A percentile compares a stretch with the other conserved stretches of the same genome.
Evolutionary conservation across 2,329 filamentous ascomycete genomes (phyloP).

Genomic region (Pseudogymnoascus sp.): DNA sequence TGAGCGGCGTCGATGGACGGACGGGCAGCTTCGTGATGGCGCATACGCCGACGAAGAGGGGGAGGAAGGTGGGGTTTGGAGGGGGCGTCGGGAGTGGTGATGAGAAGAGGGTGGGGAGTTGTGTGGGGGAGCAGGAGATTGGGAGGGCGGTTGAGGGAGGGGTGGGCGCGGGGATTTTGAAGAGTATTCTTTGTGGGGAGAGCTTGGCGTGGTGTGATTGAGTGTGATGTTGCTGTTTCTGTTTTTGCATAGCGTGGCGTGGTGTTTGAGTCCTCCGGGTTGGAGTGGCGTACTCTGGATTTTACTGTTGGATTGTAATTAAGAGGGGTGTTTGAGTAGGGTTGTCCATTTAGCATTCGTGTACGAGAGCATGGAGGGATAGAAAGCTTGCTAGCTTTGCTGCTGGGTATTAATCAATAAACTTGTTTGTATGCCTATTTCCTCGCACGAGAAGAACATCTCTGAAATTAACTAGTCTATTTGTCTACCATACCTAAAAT

Average conservation of each 20-base stretch:
- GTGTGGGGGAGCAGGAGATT: conserved; percentile 72
- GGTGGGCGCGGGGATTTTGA: conserved; percentile 51
- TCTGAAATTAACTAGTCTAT: conserved; percentile 4
- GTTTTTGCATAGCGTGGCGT: conserved; percentile 2
- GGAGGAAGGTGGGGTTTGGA: conserved; percentile 44
- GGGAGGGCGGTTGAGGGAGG: conserved; percentile 56
- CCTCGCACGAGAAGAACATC: background rate
- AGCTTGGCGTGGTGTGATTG: conserved; percentile 2
- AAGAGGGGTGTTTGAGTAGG: background rate
- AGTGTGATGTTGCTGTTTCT: background rate
- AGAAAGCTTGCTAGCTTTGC: background rate
- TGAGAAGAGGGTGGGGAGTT: conserved; percentile 71
- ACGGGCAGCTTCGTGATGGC: conserved; percentile 55
- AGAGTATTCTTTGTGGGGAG: conserved; percentile 49
- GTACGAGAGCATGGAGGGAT: background rate
- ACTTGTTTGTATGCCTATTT: background rate
- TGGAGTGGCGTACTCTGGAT: background rate
- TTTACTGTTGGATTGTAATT: conserved; percentile 4
- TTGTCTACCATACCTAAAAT: background rate
- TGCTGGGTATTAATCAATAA: conserved; percentile 2
- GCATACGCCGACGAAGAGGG: conserved; percentile 64
- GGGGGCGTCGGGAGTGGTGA: conserved; percentile 47
- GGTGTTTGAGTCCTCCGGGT: background rate
- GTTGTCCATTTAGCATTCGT: background rate
- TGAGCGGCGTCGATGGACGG: conserved; percentile 62